A percentile compares a stretch with the other conserved stretches of the same genome.
phyloP scores from a whole-genome alignment of 345 rosid species.

The Cardamine resedifolia region DNA sequence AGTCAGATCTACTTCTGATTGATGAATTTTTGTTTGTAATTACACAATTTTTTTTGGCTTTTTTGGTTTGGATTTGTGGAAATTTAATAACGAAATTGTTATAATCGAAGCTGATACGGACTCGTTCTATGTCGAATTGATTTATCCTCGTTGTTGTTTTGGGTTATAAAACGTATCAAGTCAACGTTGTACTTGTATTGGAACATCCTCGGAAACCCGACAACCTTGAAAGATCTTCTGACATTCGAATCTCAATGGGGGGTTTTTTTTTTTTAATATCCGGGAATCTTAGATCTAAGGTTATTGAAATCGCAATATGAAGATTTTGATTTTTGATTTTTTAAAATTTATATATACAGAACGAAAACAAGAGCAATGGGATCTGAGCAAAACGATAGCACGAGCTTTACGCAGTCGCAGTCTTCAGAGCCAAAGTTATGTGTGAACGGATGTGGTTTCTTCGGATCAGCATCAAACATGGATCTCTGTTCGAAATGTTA shows the following conservation, averaged over 20 bases:
- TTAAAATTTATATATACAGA: background rate
- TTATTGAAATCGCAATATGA: background rate
- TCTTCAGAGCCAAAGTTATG: slow-evolving; percentile 40
- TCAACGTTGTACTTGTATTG: background rate
- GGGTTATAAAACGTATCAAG: background rate
- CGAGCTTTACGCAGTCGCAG: slow-evolving; percentile 36
- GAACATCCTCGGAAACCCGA: background rate
- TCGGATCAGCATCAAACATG: slow-evolving; percentile 43
- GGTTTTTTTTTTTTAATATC: background rate
- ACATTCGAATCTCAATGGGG: background rate
- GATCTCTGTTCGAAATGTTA: slow-evolving; percentile 42
- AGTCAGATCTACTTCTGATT: slow-evolving; percentile 20
- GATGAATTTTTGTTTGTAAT: background rate
- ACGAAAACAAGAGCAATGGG: slow-evolving; percentile 20
- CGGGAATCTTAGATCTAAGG: background rate
- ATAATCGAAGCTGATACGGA: background rate
- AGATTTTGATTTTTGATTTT: background rate
- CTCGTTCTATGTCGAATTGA: background rate
- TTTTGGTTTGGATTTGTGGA: background rate
- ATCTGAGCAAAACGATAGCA: slow-evolving; percentile 39
- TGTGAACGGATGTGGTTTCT: slow-evolving; percentile 41
- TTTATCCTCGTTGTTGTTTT: background rate
- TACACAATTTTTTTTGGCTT: background rate
- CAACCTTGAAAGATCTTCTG: slow-evolving; percentile 4
- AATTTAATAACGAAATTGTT: background rate